Evolutionary conservation across 257 asterid species (phyloP), one percentile per base, ranked within the genome.

Genomic region (Przewalskia tangutica): DNA sequence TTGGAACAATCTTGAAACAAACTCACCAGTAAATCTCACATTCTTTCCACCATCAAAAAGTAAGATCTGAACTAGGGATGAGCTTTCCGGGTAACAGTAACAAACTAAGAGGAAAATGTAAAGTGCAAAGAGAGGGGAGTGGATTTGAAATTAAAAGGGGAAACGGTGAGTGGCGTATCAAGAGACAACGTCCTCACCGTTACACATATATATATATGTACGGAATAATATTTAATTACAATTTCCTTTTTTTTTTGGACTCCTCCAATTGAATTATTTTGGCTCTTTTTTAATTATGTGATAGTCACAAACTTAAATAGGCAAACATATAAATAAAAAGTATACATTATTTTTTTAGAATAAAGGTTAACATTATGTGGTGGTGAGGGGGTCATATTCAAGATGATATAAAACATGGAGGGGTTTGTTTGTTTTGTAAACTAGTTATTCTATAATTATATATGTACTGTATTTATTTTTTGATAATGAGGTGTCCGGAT

Each of bases 1-100:
- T 3, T 5, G 54, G 50, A 20, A 8, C 76, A 56, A 8, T 68
- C 14, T 23, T 7, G 44, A 68, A 77, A 58, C 60, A 81, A 82
- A 89, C 85, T 71, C 81, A 90, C 93, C 92, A 85, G 85, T 65
- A 67, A 85, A 64, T 56, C 59, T n/a, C 54, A 42, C 46, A 12
- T 0, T 23, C n/a, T 75, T 23, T 16, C 62, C 59, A 71, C 79
- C 59, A 48, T 46, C 56, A 6, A 40, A 71, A 71, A 14, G 23
- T 13, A 75, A 86, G 86, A 86, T 86, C 86, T 79, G 81, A 79
- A 82, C 38, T 75, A 7, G 1, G 5, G 54, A 48, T 71, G 60
- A 63, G 38, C 54, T 42, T n/a, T n/a, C n/a, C n/a, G 67, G 44
- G 12, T n/a, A 20, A 4, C 8, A 46, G 34, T 4, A 6, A 44